Conservation (phyloP, 1,284 basidiomycete genomes). For the Puccinia polysora region DNA sequence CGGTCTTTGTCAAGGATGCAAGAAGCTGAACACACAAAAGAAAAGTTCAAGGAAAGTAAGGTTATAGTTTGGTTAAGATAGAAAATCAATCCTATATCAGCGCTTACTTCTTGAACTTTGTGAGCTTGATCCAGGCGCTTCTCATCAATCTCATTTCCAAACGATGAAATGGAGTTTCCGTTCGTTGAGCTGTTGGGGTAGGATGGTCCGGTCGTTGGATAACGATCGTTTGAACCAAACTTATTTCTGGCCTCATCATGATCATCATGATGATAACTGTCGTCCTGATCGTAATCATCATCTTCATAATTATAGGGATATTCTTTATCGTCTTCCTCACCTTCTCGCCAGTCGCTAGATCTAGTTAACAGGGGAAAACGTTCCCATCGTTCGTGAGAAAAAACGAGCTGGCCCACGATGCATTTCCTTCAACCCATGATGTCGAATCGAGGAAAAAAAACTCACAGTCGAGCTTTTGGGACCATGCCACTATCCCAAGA, state of each 20-base stretch:
- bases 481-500: constrained; percentile 66
- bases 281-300: constrained; percentile 45
- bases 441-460: constrained; percentile 53
- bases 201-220: constrained; percentile 57
- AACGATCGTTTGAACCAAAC: constrained; percentile 54
- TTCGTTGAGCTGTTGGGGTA: constrained; percentile 49
- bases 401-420: neutral
- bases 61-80: constrained; percentile 2
- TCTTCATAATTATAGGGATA: constrained; percentile 49
- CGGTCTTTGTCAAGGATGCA: constrained; percentile 69
- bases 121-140: constrained; percentile 74
- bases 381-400: too few species aligned
- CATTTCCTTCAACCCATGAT: constrained; percentile 45
- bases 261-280: neutral
- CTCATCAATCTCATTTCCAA: constrained; percentile 56
- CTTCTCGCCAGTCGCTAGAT: constrained; percentile 44
- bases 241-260: constrained; percentile 43
- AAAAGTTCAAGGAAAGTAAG: constrained; percentile 36
- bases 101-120: constrained; percentile 66
- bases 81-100: neutral
- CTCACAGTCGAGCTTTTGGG: constrained; percentile 48
- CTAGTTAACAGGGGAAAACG: too few species aligned
- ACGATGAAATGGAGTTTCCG: constrained; percentile 53
- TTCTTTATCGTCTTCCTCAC: constrained; percentile 3
- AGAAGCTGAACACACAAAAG: constrained; percentile 58